Base-by-base conservation (phyloP, 331 rosid species). In the Dryas integrifolia region DNA sequence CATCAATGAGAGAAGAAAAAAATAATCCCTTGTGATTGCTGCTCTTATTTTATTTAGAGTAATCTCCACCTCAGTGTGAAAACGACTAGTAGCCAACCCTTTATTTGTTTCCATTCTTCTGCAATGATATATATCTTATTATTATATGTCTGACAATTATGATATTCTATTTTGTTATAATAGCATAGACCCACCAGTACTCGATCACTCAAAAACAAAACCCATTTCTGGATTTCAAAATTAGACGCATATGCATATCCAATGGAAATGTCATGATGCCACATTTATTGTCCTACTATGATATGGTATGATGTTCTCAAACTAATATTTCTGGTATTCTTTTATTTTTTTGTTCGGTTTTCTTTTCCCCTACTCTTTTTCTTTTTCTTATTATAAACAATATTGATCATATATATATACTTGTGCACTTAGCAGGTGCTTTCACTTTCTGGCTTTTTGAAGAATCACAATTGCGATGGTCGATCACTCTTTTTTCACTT, bases 11-110 rank as follows among this genome's bases (percentile, higher is more conserved):
- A 73, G 66, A 70, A 77, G 6, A 4, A 24, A 65, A 2, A 38
- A 56, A 58, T 10, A 78, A 82, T 68, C 82, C 84, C 62, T 85
- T 76, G 80, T 83, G 85, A 86, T 85, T 85, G 85, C 82, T 85
- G 75, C 81, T 74, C 77, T 72, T 80, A 64, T 79, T 85, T 77
- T 76, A 77, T 87, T 85, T 68, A 70, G 87, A 63, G 83, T 80
- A 87, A 91, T 87, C 82, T 77, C 91, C 89, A 82, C 85, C 92
- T 80, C 83, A 78, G 81, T 85, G 60, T 86, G 98, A 91, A 89
- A 94, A 82, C 79, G 97, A 94, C 93, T 58, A 73, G 81, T 73
- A 81, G 90, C 97, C 97, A 86, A 88, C 91, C 91, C 77, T 55
- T 74, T 48, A 9, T 45, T 18, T 45, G 52, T 78, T 78, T 83